phyloP scores from a whole-genome alignment of 2,329 filamentous ascomycete species.

The Mariannaea elegans region DNA sequence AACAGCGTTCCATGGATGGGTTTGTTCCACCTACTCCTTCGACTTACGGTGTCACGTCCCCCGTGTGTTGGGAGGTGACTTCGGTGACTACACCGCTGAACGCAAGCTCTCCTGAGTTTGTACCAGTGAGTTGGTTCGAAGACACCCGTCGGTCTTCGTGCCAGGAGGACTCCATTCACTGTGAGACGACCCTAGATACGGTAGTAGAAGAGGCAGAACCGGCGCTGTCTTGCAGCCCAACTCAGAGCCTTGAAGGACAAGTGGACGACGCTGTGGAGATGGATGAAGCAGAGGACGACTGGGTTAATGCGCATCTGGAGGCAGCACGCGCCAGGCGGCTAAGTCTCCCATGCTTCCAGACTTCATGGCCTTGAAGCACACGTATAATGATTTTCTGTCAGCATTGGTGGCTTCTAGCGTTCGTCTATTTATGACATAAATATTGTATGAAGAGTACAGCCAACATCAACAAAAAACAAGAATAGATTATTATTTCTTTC shows the following conservation, averaged over 20 bases:
- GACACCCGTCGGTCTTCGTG: constrained; percentile 1
- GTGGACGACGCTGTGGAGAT: constrained; percentile 1
- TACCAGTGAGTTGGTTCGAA: constrained; percentile 39
- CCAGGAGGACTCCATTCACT: neutral
- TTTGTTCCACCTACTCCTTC: constrained; percentile 20
- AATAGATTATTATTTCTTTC: constrained; percentile 19
- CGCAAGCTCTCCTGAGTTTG: constrained; percentile 43
- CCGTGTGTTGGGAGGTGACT: constrained; percentile 20
- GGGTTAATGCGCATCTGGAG: neutral
- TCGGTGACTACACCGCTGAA: constrained; percentile 39
- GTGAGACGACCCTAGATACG: constrained; percentile 30
- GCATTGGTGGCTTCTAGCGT: neutral
- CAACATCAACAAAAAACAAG: neutral
- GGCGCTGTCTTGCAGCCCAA: constrained; percentile 2
- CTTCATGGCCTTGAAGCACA: constrained; percentile 34
- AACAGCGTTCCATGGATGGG: constrained; percentile 17
- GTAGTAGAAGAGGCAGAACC: constrained; percentile 39
- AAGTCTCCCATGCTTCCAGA: constrained; percentile 43
- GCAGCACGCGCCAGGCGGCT: constrained; percentile 32
- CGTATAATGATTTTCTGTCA: constrained; percentile 3
- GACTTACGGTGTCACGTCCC: constrained; percentile 20
- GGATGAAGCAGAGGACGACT: constrained; percentile 7
- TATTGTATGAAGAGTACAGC: neutral
- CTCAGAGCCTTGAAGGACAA: constrained; percentile 8
- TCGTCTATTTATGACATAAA: neutral